A percentile compares a stretch with the other conserved stretches of the same genome.
phyloP scores from a whole-genome alignment of 129 eudicot species.

The Daucus carota region DH1_v3.0 NC_030389.2:13541001-13541500 shows the following conservation, averaged over 20 bases:
- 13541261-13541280: background rate
- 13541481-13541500: background rate
- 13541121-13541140: no score
- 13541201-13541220: background rate
- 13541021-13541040: background rate
- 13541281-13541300: background rate
- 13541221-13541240: background rate
- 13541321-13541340: no score
- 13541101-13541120: no score
- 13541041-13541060: background rate
- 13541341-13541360: no score
- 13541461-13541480: background rate
- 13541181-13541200: no score
- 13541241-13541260: background rate
- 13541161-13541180: no score
- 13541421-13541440: background rate
- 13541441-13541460: background rate
- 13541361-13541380: background rate
- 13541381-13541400: background rate
- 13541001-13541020: background rate
- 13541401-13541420: background rate
- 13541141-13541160: no score
- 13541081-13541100: no score
- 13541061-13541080: background rate
- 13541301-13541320: background rate